Conservation (phyloP, 768 basidiomycete species). For the Mycena epipterygia region DNA sequence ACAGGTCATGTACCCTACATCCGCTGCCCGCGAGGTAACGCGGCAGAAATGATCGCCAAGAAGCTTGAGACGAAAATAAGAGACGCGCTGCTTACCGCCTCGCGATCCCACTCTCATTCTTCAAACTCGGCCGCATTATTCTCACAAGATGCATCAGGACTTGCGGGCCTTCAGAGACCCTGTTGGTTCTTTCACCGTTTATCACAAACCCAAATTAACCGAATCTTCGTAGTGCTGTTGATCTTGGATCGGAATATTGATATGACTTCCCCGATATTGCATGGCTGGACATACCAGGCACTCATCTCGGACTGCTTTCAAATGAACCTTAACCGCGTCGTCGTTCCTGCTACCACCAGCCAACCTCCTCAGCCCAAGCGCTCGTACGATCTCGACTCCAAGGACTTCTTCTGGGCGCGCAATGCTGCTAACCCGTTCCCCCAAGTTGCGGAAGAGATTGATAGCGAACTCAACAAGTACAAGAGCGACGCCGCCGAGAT, state of each 20-base stretch:
- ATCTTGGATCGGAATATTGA: slow-evolving; percentile 97
- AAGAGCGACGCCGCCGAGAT: slow-evolving; percentile 98
- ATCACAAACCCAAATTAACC: slow-evolving; percentile 28
- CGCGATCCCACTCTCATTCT: slow-evolving; percentile 64
- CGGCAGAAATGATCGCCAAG: slow-evolving; percentile 99
- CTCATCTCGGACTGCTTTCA: slow-evolving; percentile 97
- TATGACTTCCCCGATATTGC: slow-evolving; percentile 91
- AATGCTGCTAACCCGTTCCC: slow-evolving; percentile 98
- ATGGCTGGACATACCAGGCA: slow-evolving; percentile 99
- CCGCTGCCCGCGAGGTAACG: slow-evolving; percentile 94
- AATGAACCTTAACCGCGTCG: slow-evolving; percentile 96
- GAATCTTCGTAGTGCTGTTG: slow-evolving; percentile 77
- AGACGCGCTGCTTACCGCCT: slow-evolving; percentile 82
- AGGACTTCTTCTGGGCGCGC: slow-evolving; percentile 99
- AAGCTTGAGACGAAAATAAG: slow-evolving; percentile 94
- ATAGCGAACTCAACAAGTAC: slow-evolving; percentile 89
- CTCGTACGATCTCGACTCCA: slow-evolving; percentile 96
- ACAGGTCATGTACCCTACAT: slow-evolving; percentile 94
- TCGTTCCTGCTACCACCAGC: slow-evolving; percentile 78
- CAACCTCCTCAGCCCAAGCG: slow-evolving; percentile 59
- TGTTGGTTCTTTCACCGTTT: slow-evolving; percentile 60
- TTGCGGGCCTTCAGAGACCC: slow-evolving; percentile 90
- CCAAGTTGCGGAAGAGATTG: slow-evolving; percentile 98
- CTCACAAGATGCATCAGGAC: slow-evolving; percentile 82
- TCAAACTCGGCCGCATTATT: slow-evolving; percentile 72